These are phyloP conservation scores for Mallotus repandus DNA, from an alignment of 441 rosid species.

Conservation along the genomic window DNA sequence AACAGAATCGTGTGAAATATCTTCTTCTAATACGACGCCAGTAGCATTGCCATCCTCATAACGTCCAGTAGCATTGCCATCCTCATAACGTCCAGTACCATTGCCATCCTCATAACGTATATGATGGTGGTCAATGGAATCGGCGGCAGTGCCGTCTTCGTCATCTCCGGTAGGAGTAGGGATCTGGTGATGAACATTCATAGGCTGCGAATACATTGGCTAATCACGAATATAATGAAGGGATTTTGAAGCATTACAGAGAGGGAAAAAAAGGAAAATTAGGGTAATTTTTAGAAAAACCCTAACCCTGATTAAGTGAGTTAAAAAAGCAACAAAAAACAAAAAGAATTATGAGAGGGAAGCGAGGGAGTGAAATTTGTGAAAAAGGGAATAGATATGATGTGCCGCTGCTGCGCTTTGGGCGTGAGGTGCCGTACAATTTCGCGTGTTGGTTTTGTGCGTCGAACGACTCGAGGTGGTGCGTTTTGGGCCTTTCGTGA, in stretches of 20 bases:
- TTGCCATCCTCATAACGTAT: constrained; percentile 47
- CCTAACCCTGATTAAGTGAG: constrained; percentile 35
- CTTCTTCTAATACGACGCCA: constrained; percentile 53
- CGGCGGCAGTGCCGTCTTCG: constrained; percentile 46
- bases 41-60: constrained; percentile 21
- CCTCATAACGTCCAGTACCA: constrained; percentile 28
- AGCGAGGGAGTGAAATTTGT: neutral
- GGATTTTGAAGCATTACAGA: constrained; percentile 37
- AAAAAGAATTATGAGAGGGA: neutral
- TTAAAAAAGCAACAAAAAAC: neutral
- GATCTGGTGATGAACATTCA: constrained; percentile 59
- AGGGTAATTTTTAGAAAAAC: constrained; percentile 8
- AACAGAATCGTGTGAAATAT: constrained; percentile 54
- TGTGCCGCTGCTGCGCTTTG: neutral
- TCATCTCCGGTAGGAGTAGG: constrained; percentile 39
- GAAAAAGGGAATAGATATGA: neutral
- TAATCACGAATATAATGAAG: constrained; percentile 18
- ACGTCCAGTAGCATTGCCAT: constrained; percentile 31
- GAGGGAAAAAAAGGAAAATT: neutral
- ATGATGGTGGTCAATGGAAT: constrained; percentile 38
- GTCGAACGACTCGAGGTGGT: neutral
- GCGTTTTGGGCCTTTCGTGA: neutral
- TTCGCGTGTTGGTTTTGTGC: neutral
- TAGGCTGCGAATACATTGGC: constrained; percentile 65
- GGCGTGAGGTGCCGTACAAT: neutral